Evolutionary conservation across 495 filamentous ascomycete genomes (phyloP).

Genomic region (Elasticomyces elasticus): DNA sequence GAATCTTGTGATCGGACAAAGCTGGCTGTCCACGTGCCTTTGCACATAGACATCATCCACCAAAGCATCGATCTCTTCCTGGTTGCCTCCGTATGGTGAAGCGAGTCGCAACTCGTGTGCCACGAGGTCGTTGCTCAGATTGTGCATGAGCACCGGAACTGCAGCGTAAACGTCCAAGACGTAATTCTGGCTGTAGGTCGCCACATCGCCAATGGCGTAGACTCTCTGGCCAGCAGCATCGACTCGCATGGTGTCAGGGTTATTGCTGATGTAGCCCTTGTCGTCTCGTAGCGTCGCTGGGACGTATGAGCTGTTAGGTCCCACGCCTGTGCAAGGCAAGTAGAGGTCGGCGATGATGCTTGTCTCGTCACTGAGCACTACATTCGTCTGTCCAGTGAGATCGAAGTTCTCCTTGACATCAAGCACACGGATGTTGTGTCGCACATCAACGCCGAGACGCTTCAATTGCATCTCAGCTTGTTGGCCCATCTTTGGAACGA

Average conservation of each 20-base stretch:
- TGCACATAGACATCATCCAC: conserved; percentile 7
- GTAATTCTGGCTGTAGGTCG: conserved; percentile 23
- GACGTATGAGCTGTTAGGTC: conserved; percentile 25
- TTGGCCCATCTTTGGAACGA: background rate
- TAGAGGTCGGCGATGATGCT: conserved; percentile 21
- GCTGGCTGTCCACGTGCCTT: conserved; percentile 16
- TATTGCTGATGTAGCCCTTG: conserved; percentile 20
- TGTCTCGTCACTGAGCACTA: conserved; percentile 21
- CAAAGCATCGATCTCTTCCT: conserved; percentile 7
- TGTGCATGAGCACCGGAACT: conserved; percentile 25
- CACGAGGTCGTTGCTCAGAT: conserved; percentile 26
- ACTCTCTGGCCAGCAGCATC: conserved; percentile 10
- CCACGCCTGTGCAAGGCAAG: conserved; percentile 23
- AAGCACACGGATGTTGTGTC: conserved; percentile 17
- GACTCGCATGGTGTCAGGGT: conserved; percentile 17
- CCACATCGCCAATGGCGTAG: conserved; percentile 29
- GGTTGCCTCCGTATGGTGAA: conserved; percentile 8
- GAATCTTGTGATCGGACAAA: conserved; percentile 19
- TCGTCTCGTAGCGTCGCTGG: conserved; percentile 17
- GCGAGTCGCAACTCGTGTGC: conserved; percentile 14
- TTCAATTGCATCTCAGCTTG: conserved; percentile 19
- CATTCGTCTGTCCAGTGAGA: conserved; percentile 6
- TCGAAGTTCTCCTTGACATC: conserved; percentile 9
- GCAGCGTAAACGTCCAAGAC: conserved; percentile 27
- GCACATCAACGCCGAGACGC: conserved; percentile 22